Base-by-base conservation (phyloP, 2,329 filamentous ascomycete genomes). In the Scedosporium dehoogii region DNA sequence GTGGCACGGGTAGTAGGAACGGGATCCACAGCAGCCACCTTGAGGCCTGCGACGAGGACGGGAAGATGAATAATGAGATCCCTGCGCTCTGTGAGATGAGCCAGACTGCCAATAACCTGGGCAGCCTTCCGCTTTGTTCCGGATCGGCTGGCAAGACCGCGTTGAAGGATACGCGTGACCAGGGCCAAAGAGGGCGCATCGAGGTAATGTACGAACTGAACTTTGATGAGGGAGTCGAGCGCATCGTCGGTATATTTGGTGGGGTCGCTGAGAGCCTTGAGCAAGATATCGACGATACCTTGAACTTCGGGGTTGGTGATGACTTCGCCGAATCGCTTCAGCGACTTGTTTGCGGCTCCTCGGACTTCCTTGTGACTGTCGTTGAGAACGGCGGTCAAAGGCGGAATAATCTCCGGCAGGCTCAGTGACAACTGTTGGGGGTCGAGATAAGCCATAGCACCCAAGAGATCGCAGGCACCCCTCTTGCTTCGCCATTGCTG, bases 341-440 rank as follows among this genome's bases (percentile, higher is more conserved):
- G 81, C 77, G 92, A 96, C 75, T 93, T 88, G 75, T 99, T 99
- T 6, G 94, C 94, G 23, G 91, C 92, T 55, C 86, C 80, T 64
- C 94, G 86, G 38, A 99, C 94, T 76, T 99, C 94, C 75, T 99
- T 99, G 78, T 99, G 94, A 70, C 91, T 97, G 78, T 99, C 94
- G 68, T 96, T 99, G 63, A 99, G 79, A 3, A 97, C 94, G 56
- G 89, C 87, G 1, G 96, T 97, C 63, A 99, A 81, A 16, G 96
- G 93, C 27, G 96, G 94, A 67, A 99, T 99, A 68, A 99, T 99
- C 63, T 96, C 92, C 2, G 94, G 94, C 69, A 99, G 78, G 72
- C 92, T 97, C 68, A 89, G 83, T 1, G 94, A 92, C 18, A 99
- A 83, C 73, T 99, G 94, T 67, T 97, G 90, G 6, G 96, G 93